Percentiles rank a stretch among this genome's conserved stretches.
These are phyloP conservation scores for Fusarium foetens DNA, from an alignment of 2,329 filamentous ascomycete genomes.

Conservation along the genomic window DNA sequence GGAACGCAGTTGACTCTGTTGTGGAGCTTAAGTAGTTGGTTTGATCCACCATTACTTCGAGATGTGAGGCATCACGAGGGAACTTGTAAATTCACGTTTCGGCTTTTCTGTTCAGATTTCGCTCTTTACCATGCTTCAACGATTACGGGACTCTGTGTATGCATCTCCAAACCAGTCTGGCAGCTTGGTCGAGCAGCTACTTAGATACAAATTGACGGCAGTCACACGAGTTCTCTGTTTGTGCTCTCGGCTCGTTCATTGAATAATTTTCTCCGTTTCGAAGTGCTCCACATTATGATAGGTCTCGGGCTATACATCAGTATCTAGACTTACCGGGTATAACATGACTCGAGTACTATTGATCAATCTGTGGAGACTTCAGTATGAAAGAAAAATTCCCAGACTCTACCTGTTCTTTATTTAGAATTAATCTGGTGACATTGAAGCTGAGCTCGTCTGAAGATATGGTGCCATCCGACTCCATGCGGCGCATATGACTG, in stretches of 20 bases:
- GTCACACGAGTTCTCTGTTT: fast-evolving
- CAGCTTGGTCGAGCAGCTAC: not conserved
- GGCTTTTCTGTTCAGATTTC: not conserved
- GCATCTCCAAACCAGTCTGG: fast-evolving
- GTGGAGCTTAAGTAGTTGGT: not conserved
- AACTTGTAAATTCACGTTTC: not conserved
- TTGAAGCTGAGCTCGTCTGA: not conserved
- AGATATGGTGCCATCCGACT: not conserved
- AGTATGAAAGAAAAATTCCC: too few relatives aligned
- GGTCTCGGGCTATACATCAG: not conserved
- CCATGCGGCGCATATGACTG: not conserved
- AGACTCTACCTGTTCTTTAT: too few relatives aligned
- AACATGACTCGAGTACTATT: not conserved
- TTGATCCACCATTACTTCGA: too few relatives aligned
- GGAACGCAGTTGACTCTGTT: not conserved
- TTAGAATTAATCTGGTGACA: not conserved
- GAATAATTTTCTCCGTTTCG: fast-evolving
- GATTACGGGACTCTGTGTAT: not conserved
- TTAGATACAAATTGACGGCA: not conserved
- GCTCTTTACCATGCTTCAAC: too few relatives aligned
- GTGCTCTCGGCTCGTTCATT: too few relatives aligned
- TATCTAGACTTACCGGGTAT: not conserved
- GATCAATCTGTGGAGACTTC: too few relatives aligned
- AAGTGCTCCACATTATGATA: fast-evolving
- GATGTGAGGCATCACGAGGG: too few relatives aligned